Evolutionary conservation across 139 green algal genomes (phyloP).

Genomic region (Edaphochlamys debaryana): DNA sequence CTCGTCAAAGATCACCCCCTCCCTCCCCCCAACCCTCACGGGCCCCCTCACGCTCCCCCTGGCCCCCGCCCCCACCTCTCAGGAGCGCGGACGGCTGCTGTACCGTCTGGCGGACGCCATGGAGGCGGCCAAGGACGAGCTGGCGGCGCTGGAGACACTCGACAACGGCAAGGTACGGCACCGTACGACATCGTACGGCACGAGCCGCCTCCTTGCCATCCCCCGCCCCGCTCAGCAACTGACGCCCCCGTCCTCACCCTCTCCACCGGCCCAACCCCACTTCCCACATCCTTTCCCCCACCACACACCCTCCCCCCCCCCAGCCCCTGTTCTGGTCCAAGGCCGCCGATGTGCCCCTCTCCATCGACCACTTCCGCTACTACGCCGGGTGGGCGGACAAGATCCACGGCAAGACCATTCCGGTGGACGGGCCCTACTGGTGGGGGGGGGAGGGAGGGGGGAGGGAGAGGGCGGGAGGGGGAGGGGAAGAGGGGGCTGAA

Average conservation of each 20-base stretch:
- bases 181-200: too few relatives aligned
- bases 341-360: constrained; percentile 58
- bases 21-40: too few relatives aligned
- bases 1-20: too few relatives aligned
- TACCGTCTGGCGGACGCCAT: constrained; percentile 72
- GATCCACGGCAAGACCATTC: constrained; percentile 76
- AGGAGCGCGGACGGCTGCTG: constrained; percentile 67
- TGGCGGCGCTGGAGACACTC: constrained; percentile 70
- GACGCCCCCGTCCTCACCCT: too few relatives aligned
- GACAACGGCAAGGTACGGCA: constrained; percentile 79
- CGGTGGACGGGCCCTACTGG: constrained; percentile 52
- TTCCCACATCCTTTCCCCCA: not conserved
- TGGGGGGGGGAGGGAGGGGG: too few relatives aligned
- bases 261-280: not conserved
- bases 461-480: too few relatives aligned
- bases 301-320: too few relatives aligned
- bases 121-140: constrained; percentile 64
- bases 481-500: too few relatives aligned
- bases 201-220: too few relatives aligned
- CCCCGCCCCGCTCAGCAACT: too few relatives aligned
- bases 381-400: constrained; percentile 70
- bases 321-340: constrained; percentile 50
- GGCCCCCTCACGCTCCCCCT: too few relatives aligned
- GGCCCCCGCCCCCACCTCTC: too few relatives aligned
- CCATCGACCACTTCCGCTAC: constrained; percentile 68